A percentile compares a stretch with the other conserved stretches of the same genome.
Conservation (phyloP, 1,284 basidiomycete genomes). For the Volvariella surrecta region DNA sequence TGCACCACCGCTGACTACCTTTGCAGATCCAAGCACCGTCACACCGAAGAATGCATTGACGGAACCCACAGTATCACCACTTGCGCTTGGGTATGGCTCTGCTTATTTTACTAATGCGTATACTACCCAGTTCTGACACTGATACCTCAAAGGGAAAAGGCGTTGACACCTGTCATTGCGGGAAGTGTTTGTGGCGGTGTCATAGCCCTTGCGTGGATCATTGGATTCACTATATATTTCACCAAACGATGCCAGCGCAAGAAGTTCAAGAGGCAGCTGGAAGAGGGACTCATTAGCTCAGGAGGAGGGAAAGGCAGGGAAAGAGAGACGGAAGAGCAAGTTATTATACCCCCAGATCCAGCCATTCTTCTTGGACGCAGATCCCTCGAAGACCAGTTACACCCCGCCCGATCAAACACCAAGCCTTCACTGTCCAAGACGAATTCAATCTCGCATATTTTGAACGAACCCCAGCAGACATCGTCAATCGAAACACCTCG, state of each 20-base stretch:
- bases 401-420: slow-evolving; percentile 6
- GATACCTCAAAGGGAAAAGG: slow-evolving; percentile 31
- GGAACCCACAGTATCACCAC: too few relatives aligned
- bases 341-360: slow-evolving; percentile 60
- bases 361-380: slow-evolving; percentile 45
- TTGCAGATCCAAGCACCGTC: too few relatives aligned
- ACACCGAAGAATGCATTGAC: too few relatives aligned
- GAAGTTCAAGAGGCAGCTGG: slow-evolving; percentile 26
- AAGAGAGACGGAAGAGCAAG: slow-evolving; percentile 24
- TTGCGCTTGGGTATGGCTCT: slow-evolving; percentile 14
- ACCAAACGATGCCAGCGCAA: slow-evolving; percentile 32
- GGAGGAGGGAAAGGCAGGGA: slow-evolving; percentile 19
- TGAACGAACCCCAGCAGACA: too few relatives aligned
- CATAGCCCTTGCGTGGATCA: slow-evolving; percentile 43
- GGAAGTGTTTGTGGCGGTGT: slow-evolving; percentile 48
- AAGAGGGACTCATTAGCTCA: slow-evolving; percentile 23
- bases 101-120: not conserved
- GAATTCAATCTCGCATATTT: not conserved
- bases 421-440: too few relatives aligned
- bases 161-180: slow-evolving; percentile 57
- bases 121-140: not conserved
- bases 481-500: too few relatives aligned
- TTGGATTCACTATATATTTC: slow-evolving; percentile 38
- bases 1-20: too few relatives aligned
- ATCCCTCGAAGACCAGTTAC: slow-evolving; percentile 33